Evolutionary conservation across 768 basidiomycete species (phyloP).

Genomic region (Lactifluus pinguis): DNA sequence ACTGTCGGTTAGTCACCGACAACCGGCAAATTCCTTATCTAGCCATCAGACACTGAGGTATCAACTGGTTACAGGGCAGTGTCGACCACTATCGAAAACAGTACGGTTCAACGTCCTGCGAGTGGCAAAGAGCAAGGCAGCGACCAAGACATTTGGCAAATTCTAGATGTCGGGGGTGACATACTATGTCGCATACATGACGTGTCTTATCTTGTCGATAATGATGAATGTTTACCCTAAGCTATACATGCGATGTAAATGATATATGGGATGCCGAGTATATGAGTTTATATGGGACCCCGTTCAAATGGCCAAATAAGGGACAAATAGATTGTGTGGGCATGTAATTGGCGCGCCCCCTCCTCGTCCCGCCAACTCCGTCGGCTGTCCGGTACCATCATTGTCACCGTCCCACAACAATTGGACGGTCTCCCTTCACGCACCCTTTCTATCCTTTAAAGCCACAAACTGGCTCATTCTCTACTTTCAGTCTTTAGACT

Average conservation of each 20-base stretch:
- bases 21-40: neutral
- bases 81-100: constrained; percentile 97
- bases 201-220: constrained; percentile 17
- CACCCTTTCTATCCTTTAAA: constrained; percentile 4
- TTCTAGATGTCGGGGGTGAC: constrained; percentile 43
- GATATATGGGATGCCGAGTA: neutral
- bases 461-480: constrained; percentile 69
- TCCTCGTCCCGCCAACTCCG: neutral
- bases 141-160: constrained; percentile 89
- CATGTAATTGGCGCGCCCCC: neutral
- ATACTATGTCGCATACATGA: constrained; percentile 21
- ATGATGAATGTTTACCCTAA: constrained; percentile 22
- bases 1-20: constrained; percentile 70
- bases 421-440: neutral
- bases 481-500: constrained; percentile 69
- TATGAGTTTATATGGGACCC: neutral
- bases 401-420: constrained; percentile 5
- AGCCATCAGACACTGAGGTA: neutral
- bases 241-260: neutral
- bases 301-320: constrained; percentile 13
- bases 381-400: neutral
- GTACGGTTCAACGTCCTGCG: constrained; percentile 99
- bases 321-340: constrained; percentile 12
- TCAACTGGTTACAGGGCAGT: constrained; percentile 60
- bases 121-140: constrained; percentile 88